phyloP scores from a whole-genome alignment of 371 early-diverging fungal genomes.

The Blakeslea trispora region DNA sequence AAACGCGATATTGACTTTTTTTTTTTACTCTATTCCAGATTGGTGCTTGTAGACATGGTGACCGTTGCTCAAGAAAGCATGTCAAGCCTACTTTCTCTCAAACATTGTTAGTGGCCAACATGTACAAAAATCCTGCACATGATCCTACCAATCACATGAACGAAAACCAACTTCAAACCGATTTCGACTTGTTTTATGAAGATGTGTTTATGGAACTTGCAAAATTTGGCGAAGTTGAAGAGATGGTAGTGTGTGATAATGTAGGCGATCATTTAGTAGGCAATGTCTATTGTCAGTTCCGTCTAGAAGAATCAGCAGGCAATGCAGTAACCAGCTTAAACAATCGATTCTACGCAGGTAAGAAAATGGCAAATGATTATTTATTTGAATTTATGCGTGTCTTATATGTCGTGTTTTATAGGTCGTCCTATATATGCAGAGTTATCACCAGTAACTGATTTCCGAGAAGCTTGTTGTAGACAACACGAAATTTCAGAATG shows the following conservation, averaged over 20 bases:
- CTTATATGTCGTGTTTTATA: conserved; percentile 12
- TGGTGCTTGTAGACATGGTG: conserved; percentile 98
- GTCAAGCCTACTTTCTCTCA: conserved; percentile 95
- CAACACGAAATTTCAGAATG: conserved; percentile 95
- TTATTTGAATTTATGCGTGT: background rate
- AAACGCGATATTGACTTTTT: background rate
- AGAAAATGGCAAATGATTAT: background rate
- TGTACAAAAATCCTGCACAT: conserved; percentile 94
- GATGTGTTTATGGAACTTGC: conserved; percentile 96
- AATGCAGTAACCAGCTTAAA: conserved; percentile 90
- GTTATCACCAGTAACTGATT: conserved; percentile 95
- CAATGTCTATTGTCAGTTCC: conserved; percentile 95
- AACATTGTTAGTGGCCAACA: conserved; percentile 91
- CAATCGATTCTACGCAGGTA: conserved; percentile 93
- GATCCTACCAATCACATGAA: conserved; percentile 71
- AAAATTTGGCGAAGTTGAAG: conserved; percentile 95
- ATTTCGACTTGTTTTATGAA: conserved; percentile 96
- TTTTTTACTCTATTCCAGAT: too few relatives aligned
- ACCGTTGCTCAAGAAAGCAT: conserved; percentile 97
- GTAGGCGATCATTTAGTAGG: conserved; percentile 98
- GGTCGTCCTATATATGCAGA: conserved; percentile 94
- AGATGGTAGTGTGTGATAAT: conserved; percentile 97
- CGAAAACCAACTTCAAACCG: conserved; percentile 82
- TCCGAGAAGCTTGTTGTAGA: conserved; percentile 96
- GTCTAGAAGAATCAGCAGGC: conserved; percentile 90